Evolutionary conservation across 1,284 basidiomycete genomes (phyloP).

Genomic region (Cryptococcus sp.): DNA sequence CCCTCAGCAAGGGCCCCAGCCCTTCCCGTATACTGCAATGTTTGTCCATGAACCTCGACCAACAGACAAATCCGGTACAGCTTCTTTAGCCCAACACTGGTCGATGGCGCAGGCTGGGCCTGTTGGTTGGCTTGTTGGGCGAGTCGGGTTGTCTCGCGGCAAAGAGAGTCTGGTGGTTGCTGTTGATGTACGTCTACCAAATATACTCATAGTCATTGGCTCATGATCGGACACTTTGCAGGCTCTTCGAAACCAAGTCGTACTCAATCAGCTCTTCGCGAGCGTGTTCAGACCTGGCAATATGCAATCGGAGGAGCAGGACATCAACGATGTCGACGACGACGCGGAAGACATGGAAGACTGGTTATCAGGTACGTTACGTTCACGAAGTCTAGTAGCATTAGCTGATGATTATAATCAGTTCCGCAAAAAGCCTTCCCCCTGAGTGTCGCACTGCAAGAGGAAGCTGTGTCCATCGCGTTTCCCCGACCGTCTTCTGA

Average conservation of each 20-base stretch:
- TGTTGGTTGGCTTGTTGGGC: slow-evolving; percentile 39
- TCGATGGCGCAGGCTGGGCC: slow-evolving; percentile 40
- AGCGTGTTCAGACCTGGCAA: slow-evolving; percentile 18
- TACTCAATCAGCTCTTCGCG: slow-evolving; percentile 35
- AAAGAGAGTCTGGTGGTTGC: background rate
- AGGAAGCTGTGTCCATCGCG: background rate
- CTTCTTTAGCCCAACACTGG: slow-evolving; percentile 37
- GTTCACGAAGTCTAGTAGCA: background rate
- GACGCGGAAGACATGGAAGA: slow-evolving; percentile 1
- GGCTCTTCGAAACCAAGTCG: slow-evolving; percentile 30
- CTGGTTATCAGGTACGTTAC: background rate
- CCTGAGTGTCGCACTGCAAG: background rate
- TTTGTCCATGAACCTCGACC: slow-evolving; percentile 24
- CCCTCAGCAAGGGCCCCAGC: slow-evolving; percentile 3
- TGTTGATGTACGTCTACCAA: slow-evolving; percentile 16
- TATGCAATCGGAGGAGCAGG: background rate
- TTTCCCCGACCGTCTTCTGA: background rate
- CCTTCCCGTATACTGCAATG: slow-evolving; percentile 35
- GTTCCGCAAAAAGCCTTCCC: background rate
- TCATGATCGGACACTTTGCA: background rate
- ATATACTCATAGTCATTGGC: background rate
- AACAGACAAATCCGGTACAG: background rate
- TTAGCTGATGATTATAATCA: background rate
- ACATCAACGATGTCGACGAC: background rate
- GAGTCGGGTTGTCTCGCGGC: slow-evolving; percentile 26